Evolutionary conservation across 306 rosid species (phyloP), one percentile per base, ranked within the genome.

Genomic region (cucumber (Cucumis sativus)): DNA sequence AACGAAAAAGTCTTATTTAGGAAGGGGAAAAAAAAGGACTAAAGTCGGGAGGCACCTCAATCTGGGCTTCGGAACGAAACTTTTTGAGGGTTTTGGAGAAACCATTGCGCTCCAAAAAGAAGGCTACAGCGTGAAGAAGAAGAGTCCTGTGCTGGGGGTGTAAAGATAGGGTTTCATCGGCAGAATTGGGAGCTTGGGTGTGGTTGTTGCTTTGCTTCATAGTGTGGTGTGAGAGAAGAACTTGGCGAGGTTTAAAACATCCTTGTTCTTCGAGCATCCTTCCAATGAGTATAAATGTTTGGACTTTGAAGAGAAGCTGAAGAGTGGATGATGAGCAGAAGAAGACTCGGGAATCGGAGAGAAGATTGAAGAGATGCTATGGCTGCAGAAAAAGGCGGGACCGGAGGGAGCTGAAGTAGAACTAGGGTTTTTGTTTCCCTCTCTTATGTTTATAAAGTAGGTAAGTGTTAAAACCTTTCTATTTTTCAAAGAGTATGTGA

Each of bases 31-130:
- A 74, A 8, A 37, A 74, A 55, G 25, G 12, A 30, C 12, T 59
- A 67, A 65, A 25, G n/a, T 39, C 43, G 78, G 23, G 2, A 51
- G 77, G 23, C 2, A 89, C 98, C 91, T 85, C 80, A 23, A 93
- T 78, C 57, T 84, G 78, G 1, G 95, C 93, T 84, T 93, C 97
- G 9, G 90, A 87, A 6, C 63, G 79, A 8, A 93, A 93, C 74
- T 86, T 93, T 62, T 93, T 93, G 0, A 93, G 86, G 47, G 98
- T 69, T 77, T 87, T 93, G 77, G 88, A 87, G 88, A 89, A 89
- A 5, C 96, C 93, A 80, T 78, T 70, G 63, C 49, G 73, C 17
- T 89, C 73, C 82, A 93, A 80, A 81, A 84, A 91, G 54, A 33
- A 79, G 10, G 96, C 93, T n/a, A 93, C 87, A 20, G 95, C 82